These are phyloP conservation scores for Krasilnikovozyma curviuscula DNA, from an alignment of 768 basidiomycete genomes.

Conservation along the genomic window DNA sequence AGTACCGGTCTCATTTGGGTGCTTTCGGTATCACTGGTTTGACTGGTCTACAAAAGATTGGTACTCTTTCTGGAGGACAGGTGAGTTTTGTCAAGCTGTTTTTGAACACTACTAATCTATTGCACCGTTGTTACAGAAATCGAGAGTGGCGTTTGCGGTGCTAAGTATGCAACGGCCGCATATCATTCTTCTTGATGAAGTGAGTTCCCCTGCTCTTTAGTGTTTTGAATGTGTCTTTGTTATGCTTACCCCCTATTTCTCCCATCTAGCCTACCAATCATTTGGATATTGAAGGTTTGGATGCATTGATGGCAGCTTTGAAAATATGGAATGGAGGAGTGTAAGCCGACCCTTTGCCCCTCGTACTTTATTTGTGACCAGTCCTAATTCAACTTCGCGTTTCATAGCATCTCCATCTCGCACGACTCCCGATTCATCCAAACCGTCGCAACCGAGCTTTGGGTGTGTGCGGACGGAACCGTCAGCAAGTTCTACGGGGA, in stretches of 20 bases:
- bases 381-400: not conserved
- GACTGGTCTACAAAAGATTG: conserved; percentile 70
- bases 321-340: conserved; percentile 25
- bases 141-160: conserved; percentile 10
- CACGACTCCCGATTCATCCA: conserved; percentile 95
- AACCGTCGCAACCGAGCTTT: conserved; percentile 55
- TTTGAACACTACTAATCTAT: no score
- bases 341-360: conserved; percentile 7
- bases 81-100: conserved; percentile 81
- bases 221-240: conserved; percentile 2
- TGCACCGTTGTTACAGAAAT: no score
- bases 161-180: conserved; percentile 68
- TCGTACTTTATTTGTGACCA: conserved; percentile 14
- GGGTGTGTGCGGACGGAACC: conserved; percentile 75
- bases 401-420: conserved; percentile 71
- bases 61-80: conserved; percentile 83
- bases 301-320: conserved; percentile 70
- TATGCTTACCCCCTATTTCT: not conserved
- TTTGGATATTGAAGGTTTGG: conserved; percentile 49
- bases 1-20: conserved; percentile 87
- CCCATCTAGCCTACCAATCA: not conserved
- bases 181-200: conserved; percentile 83
- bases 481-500: conserved; percentile 73
- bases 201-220: conserved; percentile 22
- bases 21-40: conserved; percentile 95